Base-by-base conservation (phyloP, 2,329 filamentous ascomycete species). In the Lecanosticta acicola region DNA sequence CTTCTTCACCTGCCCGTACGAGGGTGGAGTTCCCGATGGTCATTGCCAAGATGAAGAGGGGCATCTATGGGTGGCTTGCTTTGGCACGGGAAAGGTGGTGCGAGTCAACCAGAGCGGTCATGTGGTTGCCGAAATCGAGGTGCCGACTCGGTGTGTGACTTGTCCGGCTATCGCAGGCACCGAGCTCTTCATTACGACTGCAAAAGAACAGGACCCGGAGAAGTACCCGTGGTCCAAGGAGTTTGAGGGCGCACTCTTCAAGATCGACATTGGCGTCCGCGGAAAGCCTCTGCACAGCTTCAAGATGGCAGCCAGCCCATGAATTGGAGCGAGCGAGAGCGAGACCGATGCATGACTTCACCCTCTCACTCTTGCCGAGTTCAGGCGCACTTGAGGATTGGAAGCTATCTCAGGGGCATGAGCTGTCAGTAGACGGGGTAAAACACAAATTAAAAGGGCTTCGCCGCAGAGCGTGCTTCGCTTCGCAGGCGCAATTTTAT, bases 21-120 rank as follows among this genome's bases (percentile, higher is more conserved):
- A 83, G 39, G 79, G 80, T 10, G 72, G 71, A 4, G 74, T 78
- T 51, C 88, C 88, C 1, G 90, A 96, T 66, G 90, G 90, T 2
- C 90, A 91, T 68, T 83, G 84, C 51, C 78, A 94, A 59, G 90
- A 96, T 62, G 78, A 76, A 35, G 80, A 94, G 44, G 89, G 88
- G n/a, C 84, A 85, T 69, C 75, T 95, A 59, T 96, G 91, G 90
- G 83, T 85, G 50, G 86, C 87, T 5, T 74, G 93, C n/a, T 93
- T 87, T 62, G 88, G 88, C 43, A 85, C 84, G 51, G 73, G 78
- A 48, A 78, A 80, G 49, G 86, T 95, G 18, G 70, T 94, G 54
- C 80, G 85, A 64, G 83, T 95, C 60, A 80, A 77, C 39, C 79
- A 81, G 3, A 66, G 76, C 41, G 88, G 87, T 2, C 71, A 81